Evolutionary conservation across 257 asterid species (phyloP).

Genomic region (Handroanthus guayacan): DNA sequence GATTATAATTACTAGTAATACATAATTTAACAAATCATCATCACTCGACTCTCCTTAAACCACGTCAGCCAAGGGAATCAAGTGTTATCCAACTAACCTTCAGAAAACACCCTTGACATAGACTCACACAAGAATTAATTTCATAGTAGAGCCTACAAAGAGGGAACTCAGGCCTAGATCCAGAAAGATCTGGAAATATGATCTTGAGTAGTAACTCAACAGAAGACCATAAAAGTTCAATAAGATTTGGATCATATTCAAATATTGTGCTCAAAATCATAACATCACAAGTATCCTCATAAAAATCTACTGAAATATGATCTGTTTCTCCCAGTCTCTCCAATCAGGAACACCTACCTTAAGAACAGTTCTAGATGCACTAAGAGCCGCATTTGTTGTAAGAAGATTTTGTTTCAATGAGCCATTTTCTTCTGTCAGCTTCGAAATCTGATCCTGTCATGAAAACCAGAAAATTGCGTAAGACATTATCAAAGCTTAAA

Average conservation of each 20-base stretch:
- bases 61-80: conserved; percentile 26
- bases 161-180: conserved; percentile 11
- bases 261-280: conserved; percentile 15
- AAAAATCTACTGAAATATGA: conserved; percentile 19
- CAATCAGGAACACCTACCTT: conserved; percentile 55
- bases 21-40: conserved; percentile 19
- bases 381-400: conserved; percentile 59
- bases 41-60: conserved; percentile 10
- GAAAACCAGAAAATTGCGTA: conserved; percentile 31
- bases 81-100: conserved; percentile 24
- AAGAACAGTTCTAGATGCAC: conserved; percentile 59
- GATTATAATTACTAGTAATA: conserved; percentile 14
- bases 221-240: conserved; percentile 7
- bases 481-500: conserved; percentile 21
- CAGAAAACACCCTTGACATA: neutral
- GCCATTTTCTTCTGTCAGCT: conserved; percentile 81
- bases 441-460: conserved; percentile 75
- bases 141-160: conserved; percentile 3
- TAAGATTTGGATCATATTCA: conserved; percentile 19
- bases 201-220: conserved; percentile 9
- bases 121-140: conserved; percentile 4
- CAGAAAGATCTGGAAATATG: neutral
- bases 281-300: conserved; percentile 10
- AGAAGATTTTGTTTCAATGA: conserved; percentile 74
- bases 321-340: conserved; percentile 28